These are phyloP conservation scores for Podospora anserina DNA, from an alignment of 495 filamentous ascomycete species.

Conservation along the genomic window DNA sequence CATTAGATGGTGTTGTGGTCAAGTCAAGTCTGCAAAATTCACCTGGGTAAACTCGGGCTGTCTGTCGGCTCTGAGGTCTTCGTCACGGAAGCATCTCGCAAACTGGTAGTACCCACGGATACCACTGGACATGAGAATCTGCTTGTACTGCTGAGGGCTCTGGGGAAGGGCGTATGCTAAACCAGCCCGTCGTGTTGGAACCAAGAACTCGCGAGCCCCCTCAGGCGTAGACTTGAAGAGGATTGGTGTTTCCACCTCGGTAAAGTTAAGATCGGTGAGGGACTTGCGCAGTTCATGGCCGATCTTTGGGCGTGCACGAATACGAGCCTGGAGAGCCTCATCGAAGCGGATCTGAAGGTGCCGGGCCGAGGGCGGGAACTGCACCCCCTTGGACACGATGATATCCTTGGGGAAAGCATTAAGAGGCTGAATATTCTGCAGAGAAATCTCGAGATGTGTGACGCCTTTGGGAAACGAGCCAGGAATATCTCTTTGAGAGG, in stretches of 20 bases:
- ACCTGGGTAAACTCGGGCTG: conserved; percentile 98
- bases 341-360: conserved; percentile 83
- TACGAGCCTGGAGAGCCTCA: conserved; percentile 56
- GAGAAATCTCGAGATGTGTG: conserved; percentile 30
- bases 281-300: conserved; percentile 52
- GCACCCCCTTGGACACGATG: conserved; percentile 64
- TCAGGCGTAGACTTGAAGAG: conserved; percentile 98
- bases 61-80: conserved; percentile 87
- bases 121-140: conserved; percentile 92
- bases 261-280: conserved; percentile 55
- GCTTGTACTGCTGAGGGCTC: conserved; percentile 97
- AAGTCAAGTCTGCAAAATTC: conserved; percentile 17
- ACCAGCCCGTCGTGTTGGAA: conserved; percentile 72
- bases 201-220: conserved; percentile 92
- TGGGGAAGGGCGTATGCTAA: conserved; percentile 88
- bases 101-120: conserved; percentile 83
- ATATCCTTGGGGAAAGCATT: conserved; percentile 77
- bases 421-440: conserved; percentile 62
- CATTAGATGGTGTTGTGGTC: not conserved
- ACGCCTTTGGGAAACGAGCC: conserved; percentile 18
- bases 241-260: conserved; percentile 86
- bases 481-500: not conserved
- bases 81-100: conserved; percentile 92
- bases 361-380: conserved; percentile 68
- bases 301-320: conserved; percentile 54